Percentiles rank a stretch among this genome's conserved stretches.
phyloP scores from a whole-genome alignment of 2,329 filamentous ascomycete genomes.

The Talaromyces sp. region DNA sequence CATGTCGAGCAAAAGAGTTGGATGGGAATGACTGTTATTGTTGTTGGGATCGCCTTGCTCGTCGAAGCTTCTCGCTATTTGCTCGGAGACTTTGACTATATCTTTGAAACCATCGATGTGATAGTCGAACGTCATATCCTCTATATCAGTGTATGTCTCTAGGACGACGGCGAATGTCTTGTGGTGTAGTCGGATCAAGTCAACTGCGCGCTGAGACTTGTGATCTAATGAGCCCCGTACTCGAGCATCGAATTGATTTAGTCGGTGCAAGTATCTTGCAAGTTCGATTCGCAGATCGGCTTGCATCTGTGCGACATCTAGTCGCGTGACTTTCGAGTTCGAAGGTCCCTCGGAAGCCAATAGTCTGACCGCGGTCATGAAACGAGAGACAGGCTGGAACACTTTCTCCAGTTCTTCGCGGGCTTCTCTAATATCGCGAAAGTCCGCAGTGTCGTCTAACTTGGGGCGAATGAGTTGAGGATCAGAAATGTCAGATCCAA shows the following conservation, averaged over 20 bases:
- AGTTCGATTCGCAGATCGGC: not conserved
- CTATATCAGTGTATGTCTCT: slow-evolving; percentile 18
- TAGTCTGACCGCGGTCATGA: not conserved
- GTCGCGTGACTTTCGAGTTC: not conserved
- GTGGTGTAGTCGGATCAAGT: slow-evolving; percentile 21
- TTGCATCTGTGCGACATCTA: not conserved
- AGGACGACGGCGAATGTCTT: slow-evolving; percentile 13
- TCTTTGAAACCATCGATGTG: slow-evolving; percentile 16
- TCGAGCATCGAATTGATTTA: not conserved
- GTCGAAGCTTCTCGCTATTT: not conserved
- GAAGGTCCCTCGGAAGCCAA: not conserved
- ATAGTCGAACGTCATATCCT: slow-evolving; percentile 9
- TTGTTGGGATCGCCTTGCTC: slow-evolving; percentile 4
- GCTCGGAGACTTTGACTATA: slow-evolving; percentile 1
- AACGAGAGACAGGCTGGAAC: not conserved
- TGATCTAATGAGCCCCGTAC: not conserved
- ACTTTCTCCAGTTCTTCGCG: not conserved
- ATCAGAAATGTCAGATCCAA: not conserved
- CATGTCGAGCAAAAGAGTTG: slow-evolving; percentile 27
- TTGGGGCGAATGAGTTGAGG: not conserved
- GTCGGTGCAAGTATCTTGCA: not conserved
- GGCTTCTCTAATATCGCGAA: slow-evolving; percentile 6
- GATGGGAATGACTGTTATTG: not conserved
- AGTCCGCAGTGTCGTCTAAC: not conserved
- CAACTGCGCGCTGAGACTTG: slow-evolving; percentile 19